These are phyloP conservation scores for Colletotrichum sansevieriae DNA, from an alignment of 2,329 filamentous ascomycete genomes.

Conservation along the genomic window DNA sequence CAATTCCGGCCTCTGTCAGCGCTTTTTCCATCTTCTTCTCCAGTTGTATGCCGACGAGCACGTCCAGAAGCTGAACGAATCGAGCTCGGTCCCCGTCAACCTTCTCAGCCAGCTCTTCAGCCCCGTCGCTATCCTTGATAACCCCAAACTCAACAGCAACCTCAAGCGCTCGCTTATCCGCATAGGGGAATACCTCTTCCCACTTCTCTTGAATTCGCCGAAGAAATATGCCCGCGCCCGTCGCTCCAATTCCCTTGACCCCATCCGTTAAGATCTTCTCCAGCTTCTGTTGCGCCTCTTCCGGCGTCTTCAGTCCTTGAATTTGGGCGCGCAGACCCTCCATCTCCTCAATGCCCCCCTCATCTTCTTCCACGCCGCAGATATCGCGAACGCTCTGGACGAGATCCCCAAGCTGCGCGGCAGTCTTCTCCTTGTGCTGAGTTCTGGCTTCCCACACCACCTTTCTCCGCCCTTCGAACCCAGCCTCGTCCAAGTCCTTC, in stretches of 20 bases:
- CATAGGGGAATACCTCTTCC: conserved; percentile 27
- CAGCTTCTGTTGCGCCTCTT: conserved; percentile 9
- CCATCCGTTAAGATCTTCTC: conserved; percentile 5
- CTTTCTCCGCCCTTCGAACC: conserved; percentile 52
- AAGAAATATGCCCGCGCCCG: conserved; percentile 10
- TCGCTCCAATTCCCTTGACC: conserved; percentile 25
- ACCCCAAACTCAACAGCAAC: conserved; percentile 5
- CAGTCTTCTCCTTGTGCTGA: conserved; percentile 61
- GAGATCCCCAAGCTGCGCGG: conserved; percentile 51
- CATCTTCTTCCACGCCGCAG: background rate
- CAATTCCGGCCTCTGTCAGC: background rate
- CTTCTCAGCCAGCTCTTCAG: background rate
- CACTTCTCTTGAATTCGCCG: conserved; percentile 14
- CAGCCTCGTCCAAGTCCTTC: conserved; percentile 49
- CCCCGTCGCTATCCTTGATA: background rate
- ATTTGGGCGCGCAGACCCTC: background rate
- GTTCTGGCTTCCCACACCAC: conserved; percentile 57
- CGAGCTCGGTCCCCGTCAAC: background rate
- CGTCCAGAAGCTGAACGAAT: conserved; percentile 26
- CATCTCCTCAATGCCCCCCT: background rate
- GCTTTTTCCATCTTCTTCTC: conserved; percentile 24
- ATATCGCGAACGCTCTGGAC: conserved; percentile 10
- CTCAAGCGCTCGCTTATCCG: conserved; percentile 9
- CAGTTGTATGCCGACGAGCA: conserved; percentile 25
- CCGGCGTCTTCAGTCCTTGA: accelerated